Base-by-base conservation (phyloP, 208 protist species). In the Plasmodiophora brassicae region DNA sequence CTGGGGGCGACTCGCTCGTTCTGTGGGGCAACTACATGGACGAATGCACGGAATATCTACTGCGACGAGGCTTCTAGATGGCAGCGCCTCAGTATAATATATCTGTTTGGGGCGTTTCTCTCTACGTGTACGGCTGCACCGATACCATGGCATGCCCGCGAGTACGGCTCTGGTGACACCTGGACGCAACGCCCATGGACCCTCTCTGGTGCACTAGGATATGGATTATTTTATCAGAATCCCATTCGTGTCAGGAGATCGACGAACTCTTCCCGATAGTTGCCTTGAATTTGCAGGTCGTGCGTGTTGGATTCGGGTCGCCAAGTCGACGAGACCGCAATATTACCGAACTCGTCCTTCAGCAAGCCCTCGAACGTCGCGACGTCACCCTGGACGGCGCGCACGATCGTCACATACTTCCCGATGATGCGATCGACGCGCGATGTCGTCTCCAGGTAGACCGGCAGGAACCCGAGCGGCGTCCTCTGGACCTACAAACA, bases 311-410 rank as follows among this genome's bases (percentile, higher is more conserved):
- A 5, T 5, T 8, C 14, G 5, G 65, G 20, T 78, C 41, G 32
- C 5, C 14, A n/a, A 44, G 32, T 38, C n/a, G 10, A 44, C 14
- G 65, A 14, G 32, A 78, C n/a, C 10, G 20, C 20, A 5, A 78
- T 36, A 5, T 5, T 8, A 38, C 65, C 65, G 65, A 78, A 78
- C 65, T 78, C 65, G 10, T 78, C 5, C n/a, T 32, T 78, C 14
- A 78, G 65, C 32, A 78, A n/a, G 5, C 32, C 65, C n/a, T 78
- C 65, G n/a, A 78, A 78, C 14, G n/a, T 78, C 14, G 65, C 65
- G 5, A 32, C 10, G 41, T 78, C 65, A 38, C 65, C 65, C n/a
- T 32, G 10, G n/a, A 78, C 65, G 32, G 5, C n/a, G 5, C 65
- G 65, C 20, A 78, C 41, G 5, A 78, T 38, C 20, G 65, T 78